Evolutionary conservation across 2,329 filamentous ascomycete species (phyloP).

Genomic region (Ophiognomonia clavigignenti-juglandacearum): DNA sequence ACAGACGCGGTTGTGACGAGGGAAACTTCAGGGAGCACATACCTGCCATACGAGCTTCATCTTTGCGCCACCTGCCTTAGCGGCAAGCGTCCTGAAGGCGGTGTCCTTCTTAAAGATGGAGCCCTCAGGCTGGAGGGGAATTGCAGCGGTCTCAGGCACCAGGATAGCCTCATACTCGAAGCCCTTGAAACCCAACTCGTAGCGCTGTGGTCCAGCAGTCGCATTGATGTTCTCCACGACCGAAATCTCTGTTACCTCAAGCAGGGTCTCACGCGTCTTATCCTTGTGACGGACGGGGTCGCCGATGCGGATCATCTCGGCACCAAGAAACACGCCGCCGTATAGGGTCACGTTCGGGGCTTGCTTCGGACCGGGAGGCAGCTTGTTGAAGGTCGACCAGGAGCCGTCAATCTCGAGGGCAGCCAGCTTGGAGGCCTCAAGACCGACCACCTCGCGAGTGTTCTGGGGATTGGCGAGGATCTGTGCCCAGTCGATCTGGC

Average conservation of each 20-base stretch:
- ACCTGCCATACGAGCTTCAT: slow-evolving; percentile 15
- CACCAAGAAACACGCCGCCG: slow-evolving; percentile 30
- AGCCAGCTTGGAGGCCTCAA: slow-evolving; percentile 33
- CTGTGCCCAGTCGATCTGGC: slow-evolving; percentile 25
- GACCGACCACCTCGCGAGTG: slow-evolving; percentile 23
- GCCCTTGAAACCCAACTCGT: slow-evolving; percentile 11
- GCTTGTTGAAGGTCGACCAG: slow-evolving; percentile 28
- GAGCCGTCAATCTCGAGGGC: slow-evolving; percentile 30
- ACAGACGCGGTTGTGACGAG: too few species aligned
- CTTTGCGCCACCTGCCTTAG: slow-evolving; percentile 12
- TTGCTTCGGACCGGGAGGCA: slow-evolving; percentile 16
- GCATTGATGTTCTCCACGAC: slow-evolving; percentile 15
- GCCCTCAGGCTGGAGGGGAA: slow-evolving; percentile 14
- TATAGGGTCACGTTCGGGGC: slow-evolving; percentile 19
- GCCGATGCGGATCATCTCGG: slow-evolving; percentile 29
- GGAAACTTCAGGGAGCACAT: too few species aligned
- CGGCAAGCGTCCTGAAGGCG: slow-evolving; percentile 14
- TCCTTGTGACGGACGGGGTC: slow-evolving; percentile 29
- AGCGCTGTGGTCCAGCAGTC: not conserved
- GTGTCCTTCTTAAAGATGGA: slow-evolving; percentile 14
- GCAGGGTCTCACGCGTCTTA: slow-evolving; percentile 9
- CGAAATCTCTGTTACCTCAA: slow-evolving; percentile 23
- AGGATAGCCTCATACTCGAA: slow-evolving; percentile 13
- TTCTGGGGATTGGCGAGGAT: slow-evolving; percentile 17
- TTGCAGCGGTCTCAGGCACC: slow-evolving; percentile 7